Evolutionary conservation across 805 yeast species (phyloP).

Genomic region (Kazachstania bromeliacearum): DNA sequence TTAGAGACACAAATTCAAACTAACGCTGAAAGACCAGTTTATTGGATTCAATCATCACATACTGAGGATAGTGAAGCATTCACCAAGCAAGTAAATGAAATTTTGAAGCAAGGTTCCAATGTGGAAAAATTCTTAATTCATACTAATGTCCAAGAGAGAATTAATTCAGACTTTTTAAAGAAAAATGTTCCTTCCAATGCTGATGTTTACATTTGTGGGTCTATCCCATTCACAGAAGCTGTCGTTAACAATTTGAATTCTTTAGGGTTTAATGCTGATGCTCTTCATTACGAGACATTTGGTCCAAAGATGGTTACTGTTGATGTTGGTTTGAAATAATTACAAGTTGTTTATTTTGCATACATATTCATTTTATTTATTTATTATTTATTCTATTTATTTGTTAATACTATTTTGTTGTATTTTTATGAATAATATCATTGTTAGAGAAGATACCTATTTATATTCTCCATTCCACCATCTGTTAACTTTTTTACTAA

Average conservation of each 20-base stretch:
- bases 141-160: conserved; percentile 20
- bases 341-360: neutral
- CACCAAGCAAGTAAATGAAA: conserved; percentile 16
- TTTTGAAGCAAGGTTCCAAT: conserved; percentile 11
- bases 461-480: conserved; percentile 4
- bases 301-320: conserved; percentile 30
- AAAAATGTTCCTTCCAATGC: conserved; percentile 20
- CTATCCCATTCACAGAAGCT: conserved; percentile 22
- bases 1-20: conserved; percentile 29
- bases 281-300: conserved; percentile 28
- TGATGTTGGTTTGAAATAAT: conserved; percentile 8
- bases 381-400: conserved; percentile 1
- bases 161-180: conserved; percentile 16
- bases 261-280: conserved; percentile 17
- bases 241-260: conserved; percentile 17
- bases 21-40: conserved; percentile 24
- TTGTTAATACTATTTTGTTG: neutral
- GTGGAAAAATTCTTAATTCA: conserved; percentile 13
- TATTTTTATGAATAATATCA: neutral
- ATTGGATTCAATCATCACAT: conserved; percentile 26
- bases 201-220: conserved; percentile 28
- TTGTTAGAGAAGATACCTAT: neutral
- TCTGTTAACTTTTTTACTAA: neutral
- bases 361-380: conserved; percentile 1
- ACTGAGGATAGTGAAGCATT: conserved; percentile 20